These are phyloP conservation scores for Ganoderma lingzhi DNA, from an alignment of 1,284 basidiomycete genomes.

Conservation along the genomic window DNA sequence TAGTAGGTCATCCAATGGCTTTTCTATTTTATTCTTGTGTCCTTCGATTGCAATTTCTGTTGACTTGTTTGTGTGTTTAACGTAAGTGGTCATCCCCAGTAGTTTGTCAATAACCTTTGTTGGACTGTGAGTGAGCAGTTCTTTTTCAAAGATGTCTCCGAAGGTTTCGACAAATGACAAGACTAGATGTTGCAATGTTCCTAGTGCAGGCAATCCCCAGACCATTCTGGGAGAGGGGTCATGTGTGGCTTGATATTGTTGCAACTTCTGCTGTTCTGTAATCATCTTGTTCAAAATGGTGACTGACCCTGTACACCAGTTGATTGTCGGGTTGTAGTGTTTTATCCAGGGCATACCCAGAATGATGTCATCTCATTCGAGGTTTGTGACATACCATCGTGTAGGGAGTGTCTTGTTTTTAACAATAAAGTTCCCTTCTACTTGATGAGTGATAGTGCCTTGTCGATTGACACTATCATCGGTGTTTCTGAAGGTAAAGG, in stretches of 20 bases:
- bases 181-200: background rate
- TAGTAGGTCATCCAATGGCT: slow-evolving; percentile 7
- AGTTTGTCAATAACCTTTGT: too few species aligned
- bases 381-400: background rate
- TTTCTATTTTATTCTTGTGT: background rate
- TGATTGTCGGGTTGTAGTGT: too few species aligned
- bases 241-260: too few species aligned
- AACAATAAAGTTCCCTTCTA: background rate
- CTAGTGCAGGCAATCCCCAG: background rate
- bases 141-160: background rate
- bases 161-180: background rate
- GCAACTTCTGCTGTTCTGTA: too few species aligned
- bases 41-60: too few species aligned
- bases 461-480: background rate
- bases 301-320: too few species aligned
- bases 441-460: background rate
- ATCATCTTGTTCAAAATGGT: too few species aligned
- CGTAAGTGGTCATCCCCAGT: too few species aligned
- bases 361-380: background rate
- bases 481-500: background rate
- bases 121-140: background rate
- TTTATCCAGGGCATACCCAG: background rate
- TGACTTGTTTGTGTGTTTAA: too few species aligned
- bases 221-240: too few species aligned
- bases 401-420: background rate